phyloP scores from a whole-genome alignment of 176 grass and related monocot genomes.

The Bothriochloa decipiens region DNA sequence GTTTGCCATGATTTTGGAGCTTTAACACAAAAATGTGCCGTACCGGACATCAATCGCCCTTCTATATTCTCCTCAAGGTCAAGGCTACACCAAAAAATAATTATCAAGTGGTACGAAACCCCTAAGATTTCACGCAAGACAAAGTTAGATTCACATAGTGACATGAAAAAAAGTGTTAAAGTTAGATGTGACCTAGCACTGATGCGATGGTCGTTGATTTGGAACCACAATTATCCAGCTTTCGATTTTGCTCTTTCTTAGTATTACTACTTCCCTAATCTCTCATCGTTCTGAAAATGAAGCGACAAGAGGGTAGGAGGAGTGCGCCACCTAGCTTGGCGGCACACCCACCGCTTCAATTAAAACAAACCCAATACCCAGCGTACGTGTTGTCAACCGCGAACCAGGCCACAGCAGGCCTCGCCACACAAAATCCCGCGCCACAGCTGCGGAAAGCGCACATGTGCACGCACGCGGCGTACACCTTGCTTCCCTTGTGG shows the following conservation, averaged over 20 bases:
- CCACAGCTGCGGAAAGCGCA: not conserved
- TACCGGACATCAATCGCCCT: no score
- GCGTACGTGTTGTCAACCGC: not conserved
- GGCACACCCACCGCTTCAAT: not conserved
- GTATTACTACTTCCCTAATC: not conserved
- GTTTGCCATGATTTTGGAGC: no score
- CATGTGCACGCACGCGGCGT: conserved; percentile 24
- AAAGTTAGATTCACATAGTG: no score
- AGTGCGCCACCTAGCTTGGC: no score
- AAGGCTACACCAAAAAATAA: no score
- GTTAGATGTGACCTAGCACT: not conserved
- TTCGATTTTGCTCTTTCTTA: not conserved
- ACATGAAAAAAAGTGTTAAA: no score
- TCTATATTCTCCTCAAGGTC: no score
- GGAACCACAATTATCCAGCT: not conserved
- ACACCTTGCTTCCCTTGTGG: not conserved
- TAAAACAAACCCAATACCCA: not conserved
- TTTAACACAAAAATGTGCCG: no score
- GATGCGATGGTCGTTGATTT: not conserved
- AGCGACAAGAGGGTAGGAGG: not conserved
- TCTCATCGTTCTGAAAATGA: not conserved
- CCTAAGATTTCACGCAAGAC: no score
- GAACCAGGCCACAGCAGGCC: not conserved
- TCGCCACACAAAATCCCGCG: not conserved
- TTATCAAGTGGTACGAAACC: no score